phyloP scores from a whole-genome alignment of 768 basidiomycete species.

The Infundibulicybe gibba region DNA sequence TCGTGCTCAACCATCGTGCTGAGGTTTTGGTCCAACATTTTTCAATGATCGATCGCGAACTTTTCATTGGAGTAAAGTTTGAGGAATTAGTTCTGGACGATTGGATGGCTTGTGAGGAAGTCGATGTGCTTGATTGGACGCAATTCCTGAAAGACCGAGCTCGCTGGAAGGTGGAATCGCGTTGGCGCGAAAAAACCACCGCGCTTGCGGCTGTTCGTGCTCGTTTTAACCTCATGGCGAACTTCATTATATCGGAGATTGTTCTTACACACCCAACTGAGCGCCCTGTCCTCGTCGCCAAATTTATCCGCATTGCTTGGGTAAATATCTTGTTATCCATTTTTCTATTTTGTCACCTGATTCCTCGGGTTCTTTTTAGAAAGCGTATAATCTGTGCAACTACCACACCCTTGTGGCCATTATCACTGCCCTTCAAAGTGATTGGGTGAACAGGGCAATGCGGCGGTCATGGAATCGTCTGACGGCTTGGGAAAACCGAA shows the following conservation, averaged over 20 bases:
- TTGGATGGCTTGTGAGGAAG: conserved; percentile 60
- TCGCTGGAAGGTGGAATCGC: conserved; percentile 60
- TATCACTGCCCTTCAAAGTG: conserved; percentile 68
- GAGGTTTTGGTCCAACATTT: conserved; percentile 73
- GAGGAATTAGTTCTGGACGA: conserved; percentile 79
- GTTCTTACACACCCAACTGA: conserved; percentile 68
- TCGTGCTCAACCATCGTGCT: conserved; percentile 61
- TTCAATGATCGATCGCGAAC: conserved; percentile 83
- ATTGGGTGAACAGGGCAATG: conserved; percentile 68
- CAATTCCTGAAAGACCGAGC: conserved; percentile 76
- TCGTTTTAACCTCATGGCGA: conserved; percentile 81
- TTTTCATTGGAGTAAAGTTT: conserved; percentile 82
- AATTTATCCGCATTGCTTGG: conserved; percentile 85
- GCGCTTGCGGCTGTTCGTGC: conserved; percentile 73
- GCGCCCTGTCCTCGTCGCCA: conserved; percentile 61
- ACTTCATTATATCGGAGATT: conserved; percentile 80
- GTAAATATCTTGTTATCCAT: conserved; percentile 39
- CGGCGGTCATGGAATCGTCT: conserved; percentile 63
- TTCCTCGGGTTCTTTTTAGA: conserved; percentile 41
- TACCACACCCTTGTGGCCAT: conserved; percentile 80
- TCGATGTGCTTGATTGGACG: conserved; percentile 79
- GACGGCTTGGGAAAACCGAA: conserved; percentile 65
- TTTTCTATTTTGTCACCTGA: conserved; percentile 1
- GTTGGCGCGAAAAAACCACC: conserved; percentile 58
- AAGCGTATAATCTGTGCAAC: conserved; percentile 75